Evolutionary conservation across 2,329 filamentous ascomycete species (phyloP).

Genomic region (Elsinoe fawcettii): DNA sequence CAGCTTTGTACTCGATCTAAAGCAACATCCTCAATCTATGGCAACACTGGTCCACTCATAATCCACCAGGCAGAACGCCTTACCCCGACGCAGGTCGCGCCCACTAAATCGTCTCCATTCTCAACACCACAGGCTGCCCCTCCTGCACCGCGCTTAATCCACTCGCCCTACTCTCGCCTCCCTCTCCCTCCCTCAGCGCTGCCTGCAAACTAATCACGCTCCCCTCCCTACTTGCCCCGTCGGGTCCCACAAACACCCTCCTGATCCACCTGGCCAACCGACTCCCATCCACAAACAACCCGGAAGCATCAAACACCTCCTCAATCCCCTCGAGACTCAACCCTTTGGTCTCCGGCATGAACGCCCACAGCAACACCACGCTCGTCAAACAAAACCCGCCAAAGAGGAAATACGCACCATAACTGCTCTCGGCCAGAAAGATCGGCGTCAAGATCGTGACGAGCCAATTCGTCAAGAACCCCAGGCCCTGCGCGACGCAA

Average conservation of each 20-base stretch:
- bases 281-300: not conserved
- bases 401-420: slow-evolving; percentile 30
- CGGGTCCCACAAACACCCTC: not conserved
- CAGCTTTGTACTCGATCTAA: too few relatives aligned
- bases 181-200: not conserved
- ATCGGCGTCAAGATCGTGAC: slow-evolving; percentile 41
- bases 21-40: too few relatives aligned
- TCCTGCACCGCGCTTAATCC: not conserved
- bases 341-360: slow-evolving; percentile 8
- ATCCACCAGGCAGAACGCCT: too few relatives aligned
- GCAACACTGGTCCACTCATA: too few relatives aligned
- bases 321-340: slow-evolving; percentile 11
- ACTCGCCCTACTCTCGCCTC: not conserved
- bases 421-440: slow-evolving; percentile 37
- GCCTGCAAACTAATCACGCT: not conserved
- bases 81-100: too few relatives aligned
- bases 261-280: not conserved
- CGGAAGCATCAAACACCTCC: slow-evolving; percentile 4
- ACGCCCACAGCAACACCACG: slow-evolving; percentile 7
- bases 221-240: not conserved
- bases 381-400: slow-evolving; percentile 20
- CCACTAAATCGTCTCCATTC: not conserved
- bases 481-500: slow-evolving; percentile 45
- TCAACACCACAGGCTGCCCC: not conserved
- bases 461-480: slow-evolving; percentile 39